Percentiles rank a stretch among this genome's conserved stretches.
Evolutionary conservation across 345 rosid genomes (phyloP).

Genomic region (Citrus sp.): DNA sequence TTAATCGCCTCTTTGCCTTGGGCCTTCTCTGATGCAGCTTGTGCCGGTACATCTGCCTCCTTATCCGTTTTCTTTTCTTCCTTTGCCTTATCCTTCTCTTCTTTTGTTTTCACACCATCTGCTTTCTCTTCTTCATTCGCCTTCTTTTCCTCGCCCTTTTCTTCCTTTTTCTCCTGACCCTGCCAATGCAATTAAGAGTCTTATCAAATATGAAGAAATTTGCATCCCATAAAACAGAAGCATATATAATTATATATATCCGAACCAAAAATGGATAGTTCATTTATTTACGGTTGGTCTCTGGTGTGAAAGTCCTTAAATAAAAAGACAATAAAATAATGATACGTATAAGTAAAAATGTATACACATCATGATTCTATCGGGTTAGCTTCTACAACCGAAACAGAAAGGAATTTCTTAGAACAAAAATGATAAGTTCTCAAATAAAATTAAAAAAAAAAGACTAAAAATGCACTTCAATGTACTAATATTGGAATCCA

Average conservation of each 20-base stretch:
- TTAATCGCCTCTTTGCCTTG: not conserved
- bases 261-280: too few relatives aligned
- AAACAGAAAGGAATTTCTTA: too few relatives aligned
- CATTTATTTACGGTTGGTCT: too few relatives aligned
- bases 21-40: not conserved
- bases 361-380: too few relatives aligned
- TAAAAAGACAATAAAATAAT: too few relatives aligned
- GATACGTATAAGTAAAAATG: too few relatives aligned
- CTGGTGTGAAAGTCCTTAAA: too few relatives aligned
- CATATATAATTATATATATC: too few relatives aligned
- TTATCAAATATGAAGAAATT: too few relatives aligned
- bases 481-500: not conserved
- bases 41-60: not conserved
- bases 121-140: not conserved
- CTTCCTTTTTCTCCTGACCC: not conserved
- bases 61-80: not conserved
- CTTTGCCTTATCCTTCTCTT: constrained; percentile 1
- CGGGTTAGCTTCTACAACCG: too few relatives aligned
- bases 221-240: too few relatives aligned
- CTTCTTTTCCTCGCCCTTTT: not conserved
- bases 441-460: not conserved
- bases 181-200: not conserved
- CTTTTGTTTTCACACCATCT: not conserved
- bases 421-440: too few relatives aligned
- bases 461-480: not conserved